A percentile compares a stretch with the other conserved stretches of the same genome.
Conservation (phyloP, 2,329 filamentous ascomycete genomes). For the Sarocladiaceae sp. region DNA sequence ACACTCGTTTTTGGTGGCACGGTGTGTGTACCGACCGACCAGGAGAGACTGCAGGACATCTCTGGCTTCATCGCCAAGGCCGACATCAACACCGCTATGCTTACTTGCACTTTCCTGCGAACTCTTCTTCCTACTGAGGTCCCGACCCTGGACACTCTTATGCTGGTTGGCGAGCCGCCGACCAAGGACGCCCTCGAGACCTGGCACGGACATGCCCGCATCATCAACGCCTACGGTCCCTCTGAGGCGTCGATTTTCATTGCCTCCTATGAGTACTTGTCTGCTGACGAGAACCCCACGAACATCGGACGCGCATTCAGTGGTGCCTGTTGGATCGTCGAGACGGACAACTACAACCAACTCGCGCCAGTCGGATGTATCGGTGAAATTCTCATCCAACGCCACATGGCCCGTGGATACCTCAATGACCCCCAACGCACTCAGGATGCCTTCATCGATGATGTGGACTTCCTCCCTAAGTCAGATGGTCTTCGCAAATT, state of each 20-base stretch:
- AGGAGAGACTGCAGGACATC: constrained; percentile 20
- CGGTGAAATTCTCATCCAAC: too few relatives aligned
- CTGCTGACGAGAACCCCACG: constrained; percentile 5
- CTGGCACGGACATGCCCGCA: constrained; percentile 20
- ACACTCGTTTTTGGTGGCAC: constrained; percentile 34
- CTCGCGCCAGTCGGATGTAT: too few relatives aligned
- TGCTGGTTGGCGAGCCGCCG: constrained; percentile 22
- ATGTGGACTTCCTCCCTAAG: too few relatives aligned
- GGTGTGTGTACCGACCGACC: constrained; percentile 32
- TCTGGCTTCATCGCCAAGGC: constrained; percentile 9
- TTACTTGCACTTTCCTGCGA: constrained; percentile 8
- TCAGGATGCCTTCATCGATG: too few relatives aligned
- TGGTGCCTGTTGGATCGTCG: constrained; percentile 15
- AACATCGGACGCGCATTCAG: constrained; percentile 8
- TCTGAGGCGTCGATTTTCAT: constrained; percentile 29
- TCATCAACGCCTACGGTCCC: constrained; percentile 35
- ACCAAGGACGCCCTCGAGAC: constrained; percentile 20
- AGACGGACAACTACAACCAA: constrained; percentile 13
- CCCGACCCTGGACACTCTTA: constrained; percentile 13
- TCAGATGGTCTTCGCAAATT: constrained; percentile 10
- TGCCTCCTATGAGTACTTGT: background rate
- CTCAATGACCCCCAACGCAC: too few relatives aligned
- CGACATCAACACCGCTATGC: constrained; percentile 9
- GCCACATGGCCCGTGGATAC: too few relatives aligned
- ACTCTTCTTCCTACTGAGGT: constrained; percentile 11